Evolutionary conservation across 192 early-diverging fungal species (phyloP).

Genomic region (Mortierella hygrophila): DNA sequence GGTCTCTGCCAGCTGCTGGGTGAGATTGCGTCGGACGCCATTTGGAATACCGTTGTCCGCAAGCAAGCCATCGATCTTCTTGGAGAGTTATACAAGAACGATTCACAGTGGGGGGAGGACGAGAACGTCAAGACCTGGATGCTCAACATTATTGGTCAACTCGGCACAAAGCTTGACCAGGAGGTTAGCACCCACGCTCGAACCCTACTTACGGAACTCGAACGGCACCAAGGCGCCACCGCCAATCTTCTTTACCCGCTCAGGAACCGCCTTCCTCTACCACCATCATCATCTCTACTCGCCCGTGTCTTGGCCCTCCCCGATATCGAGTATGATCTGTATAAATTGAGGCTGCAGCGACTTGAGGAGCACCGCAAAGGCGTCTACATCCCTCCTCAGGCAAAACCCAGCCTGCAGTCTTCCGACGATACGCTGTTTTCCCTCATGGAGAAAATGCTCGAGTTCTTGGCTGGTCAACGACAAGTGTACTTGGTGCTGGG

Average conservation of each 20-base stretch:
- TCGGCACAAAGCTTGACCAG: not conserved
- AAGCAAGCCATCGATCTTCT: not conserved
- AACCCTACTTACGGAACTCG: not conserved
- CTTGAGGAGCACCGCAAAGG: not conserved
- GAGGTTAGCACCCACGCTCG: not conserved
- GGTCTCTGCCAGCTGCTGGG: slow-evolving; percentile 11
- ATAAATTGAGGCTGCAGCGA: no score
- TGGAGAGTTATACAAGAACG: not conserved
- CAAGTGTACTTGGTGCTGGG: not conserved
- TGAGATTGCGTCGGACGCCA: not conserved
- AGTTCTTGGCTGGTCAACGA: slow-evolving; percentile 19
- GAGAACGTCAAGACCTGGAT: not conserved
- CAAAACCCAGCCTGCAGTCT: no score
- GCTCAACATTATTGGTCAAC: not conserved
- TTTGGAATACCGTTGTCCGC: not conserved
- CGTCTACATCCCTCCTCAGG: not conserved
- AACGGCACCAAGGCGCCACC: not conserved
- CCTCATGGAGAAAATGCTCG: not conserved
- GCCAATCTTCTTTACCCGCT: not conserved
- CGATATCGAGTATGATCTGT: not conserved
- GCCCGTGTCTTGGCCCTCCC: not conserved
- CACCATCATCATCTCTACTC: not conserved
- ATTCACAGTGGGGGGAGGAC: not conserved
- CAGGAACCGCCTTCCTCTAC: not conserved
- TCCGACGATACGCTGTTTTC: not conserved